Conservation (phyloP, 2,329 filamentous ascomycete species). For the Colletotrichum tamarilloi region DNA sequence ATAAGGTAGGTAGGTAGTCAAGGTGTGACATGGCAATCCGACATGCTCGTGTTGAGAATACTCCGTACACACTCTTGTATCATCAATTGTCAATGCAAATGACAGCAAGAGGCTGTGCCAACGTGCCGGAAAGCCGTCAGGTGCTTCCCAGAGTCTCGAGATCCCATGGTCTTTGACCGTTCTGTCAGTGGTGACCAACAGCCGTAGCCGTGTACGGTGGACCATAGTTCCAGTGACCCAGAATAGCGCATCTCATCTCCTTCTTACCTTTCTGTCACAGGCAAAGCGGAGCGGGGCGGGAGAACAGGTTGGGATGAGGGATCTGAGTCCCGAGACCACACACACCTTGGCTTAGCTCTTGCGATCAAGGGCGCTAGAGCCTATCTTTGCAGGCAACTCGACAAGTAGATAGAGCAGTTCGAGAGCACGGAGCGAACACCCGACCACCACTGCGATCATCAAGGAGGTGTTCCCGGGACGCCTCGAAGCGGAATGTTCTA, state of each 20-base stretch:
- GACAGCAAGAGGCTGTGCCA: conserved; percentile 10
- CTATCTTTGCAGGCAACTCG: not conserved
- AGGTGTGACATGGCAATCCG: not conserved
- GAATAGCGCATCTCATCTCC: conserved; percentile 31
- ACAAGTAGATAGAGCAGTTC: not conserved
- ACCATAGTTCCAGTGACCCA: conserved; percentile 13
- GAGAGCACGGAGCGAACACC: conserved; percentile 2
- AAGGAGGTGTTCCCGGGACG: not conserved
- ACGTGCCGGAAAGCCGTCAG: conserved; percentile 1
- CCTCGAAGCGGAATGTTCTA: not conserved
- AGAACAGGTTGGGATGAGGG: conserved; percentile 15
- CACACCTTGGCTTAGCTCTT: conserved; percentile 1
- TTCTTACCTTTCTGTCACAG: conserved; percentile 26
- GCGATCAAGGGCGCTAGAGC: not conserved
- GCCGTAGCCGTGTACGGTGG: not conserved
- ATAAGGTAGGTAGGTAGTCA: not conserved
- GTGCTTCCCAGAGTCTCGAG: not conserved
- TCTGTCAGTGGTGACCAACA: conserved; percentile 6
- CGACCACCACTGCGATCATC: not conserved
- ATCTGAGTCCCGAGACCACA: conserved; percentile 19
- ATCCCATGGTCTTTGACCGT: not conserved
- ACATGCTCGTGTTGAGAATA: not conserved
- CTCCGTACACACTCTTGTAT: not conserved
- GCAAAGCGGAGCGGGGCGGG: conserved; percentile 27
- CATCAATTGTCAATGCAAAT: conserved; percentile 11